phyloP scores from a whole-genome alignment of 2,329 filamentous ascomycete genomes.

The Phialophora tarda region DNA sequence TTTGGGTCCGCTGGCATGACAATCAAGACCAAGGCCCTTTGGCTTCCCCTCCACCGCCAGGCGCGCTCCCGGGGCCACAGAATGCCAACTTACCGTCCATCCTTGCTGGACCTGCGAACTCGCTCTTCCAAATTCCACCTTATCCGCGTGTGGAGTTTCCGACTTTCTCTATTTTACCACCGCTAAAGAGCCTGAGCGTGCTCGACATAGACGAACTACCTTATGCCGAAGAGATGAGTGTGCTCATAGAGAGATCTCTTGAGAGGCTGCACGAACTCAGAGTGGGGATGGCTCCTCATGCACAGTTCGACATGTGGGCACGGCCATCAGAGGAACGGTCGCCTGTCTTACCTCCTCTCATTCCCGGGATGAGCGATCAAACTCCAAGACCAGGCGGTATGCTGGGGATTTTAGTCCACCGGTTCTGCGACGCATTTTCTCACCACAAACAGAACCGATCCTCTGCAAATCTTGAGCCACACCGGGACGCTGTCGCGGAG shows the following conservation, averaged over 20 bases:
- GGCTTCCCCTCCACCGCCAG: conserved; percentile 44
- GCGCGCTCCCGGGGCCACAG: conserved; percentile 33
- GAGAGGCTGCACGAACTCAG: conserved; percentile 71
- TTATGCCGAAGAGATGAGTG: conserved; percentile 81
- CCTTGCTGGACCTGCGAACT: conserved; percentile 30
- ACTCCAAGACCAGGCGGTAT: conserved; percentile 66
- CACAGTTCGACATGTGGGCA: conserved; percentile 48
- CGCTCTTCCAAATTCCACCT: conserved; percentile 43
- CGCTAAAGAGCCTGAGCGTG: conserved; percentile 75
- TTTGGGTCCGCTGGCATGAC: conserved; percentile 85
- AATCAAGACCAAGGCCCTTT: conserved; percentile 60
- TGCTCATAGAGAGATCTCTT: conserved; percentile 74
- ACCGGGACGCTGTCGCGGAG: conserved; percentile 12
- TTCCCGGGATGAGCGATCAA: conserved; percentile 54
- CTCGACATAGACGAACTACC: conserved; percentile 82
- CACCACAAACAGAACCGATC: conserved; percentile 20
- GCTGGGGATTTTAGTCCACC: conserved; percentile 70
- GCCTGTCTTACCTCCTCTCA: conserved; percentile 31
- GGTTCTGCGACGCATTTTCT: conserved; percentile 61
- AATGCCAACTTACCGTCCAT: conserved; percentile 36
- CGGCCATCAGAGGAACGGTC: conserved; percentile 34
- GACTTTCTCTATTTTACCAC: conserved; percentile 77
- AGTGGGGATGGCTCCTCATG: conserved; percentile 70
- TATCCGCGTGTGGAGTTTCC: conserved; percentile 73
- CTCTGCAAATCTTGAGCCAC: conserved; percentile 5